phyloP scores from a whole-genome alignment of 2,329 filamentous ascomycete genomes.

The Chrysosphaeria jannelii region DNA sequence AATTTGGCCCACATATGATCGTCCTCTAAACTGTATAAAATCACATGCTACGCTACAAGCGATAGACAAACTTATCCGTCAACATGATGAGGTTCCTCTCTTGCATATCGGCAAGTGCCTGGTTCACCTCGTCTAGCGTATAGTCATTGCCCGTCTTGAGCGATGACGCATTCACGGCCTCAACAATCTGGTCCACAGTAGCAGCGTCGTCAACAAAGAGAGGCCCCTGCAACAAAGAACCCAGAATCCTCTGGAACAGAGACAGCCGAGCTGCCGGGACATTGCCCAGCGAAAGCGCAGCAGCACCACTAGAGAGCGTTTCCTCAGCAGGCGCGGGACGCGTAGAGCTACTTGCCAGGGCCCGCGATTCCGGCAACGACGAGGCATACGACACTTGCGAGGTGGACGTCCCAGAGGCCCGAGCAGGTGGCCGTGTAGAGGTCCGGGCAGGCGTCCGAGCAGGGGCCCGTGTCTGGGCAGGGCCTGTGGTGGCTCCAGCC shows the following conservation, averaged over 20 bases:
- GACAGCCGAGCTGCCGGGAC: conserved; percentile 31
- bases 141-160: conserved; percentile 33
- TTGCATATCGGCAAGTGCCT: conserved; percentile 53
- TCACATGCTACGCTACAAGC: conserved; percentile 29
- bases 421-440: conserved; percentile 7
- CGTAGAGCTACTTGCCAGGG: conserved; percentile 10
- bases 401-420: conserved; percentile 10
- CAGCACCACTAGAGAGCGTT: conserved; percentile 11
- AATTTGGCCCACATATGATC: too few species aligned
- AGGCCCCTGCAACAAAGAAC: conserved; percentile 41
- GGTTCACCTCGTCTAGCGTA: conserved; percentile 36
- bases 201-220: conserved; percentile 77
- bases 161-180: conserved; percentile 49
- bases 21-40: not conserved
- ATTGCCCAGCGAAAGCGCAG: conserved; percentile 9
- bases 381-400: conserved; percentile 47
- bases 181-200: conserved; percentile 40
- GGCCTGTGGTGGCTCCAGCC: conserved; percentile 10
- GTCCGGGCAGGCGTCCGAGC: conserved; percentile 11
- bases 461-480: conserved; percentile 7
- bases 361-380: conserved; percentile 47
- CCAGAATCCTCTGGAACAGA: conserved; percentile 52
- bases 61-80: conserved; percentile 33
- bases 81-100: conserved; percentile 68
- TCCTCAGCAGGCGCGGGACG: conserved; percentile 9